Conservation (phyloP, 179 eudicot genomes). For the Silene vulgaris region DNA sequence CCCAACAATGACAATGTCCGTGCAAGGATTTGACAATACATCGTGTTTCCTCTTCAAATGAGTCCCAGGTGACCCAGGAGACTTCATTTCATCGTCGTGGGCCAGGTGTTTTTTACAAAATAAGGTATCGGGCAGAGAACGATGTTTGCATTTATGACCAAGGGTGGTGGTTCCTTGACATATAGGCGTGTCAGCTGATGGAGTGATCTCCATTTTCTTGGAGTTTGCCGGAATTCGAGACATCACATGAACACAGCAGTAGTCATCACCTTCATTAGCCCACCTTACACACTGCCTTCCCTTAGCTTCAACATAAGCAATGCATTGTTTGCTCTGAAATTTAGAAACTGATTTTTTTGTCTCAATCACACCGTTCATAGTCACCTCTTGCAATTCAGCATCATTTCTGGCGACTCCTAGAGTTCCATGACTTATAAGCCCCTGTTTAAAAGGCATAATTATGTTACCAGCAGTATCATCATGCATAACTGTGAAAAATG, state of each 20-base stretch:
- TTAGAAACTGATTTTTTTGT: conserved; percentile 32
- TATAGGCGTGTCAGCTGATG: conserved; percentile 47
- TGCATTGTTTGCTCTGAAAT: conserved; percentile 56
- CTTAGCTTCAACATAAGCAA: conserved; percentile 82
- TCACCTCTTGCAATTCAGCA: conserved; percentile 27
- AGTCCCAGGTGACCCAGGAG: conserved; percentile 34
- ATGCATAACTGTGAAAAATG: conserved; percentile 42
- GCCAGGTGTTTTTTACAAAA: conserved; percentile 87
- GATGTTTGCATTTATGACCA: conserved; percentile 85
- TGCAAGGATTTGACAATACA: conserved; percentile 35
- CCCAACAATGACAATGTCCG: conserved; percentile 35
- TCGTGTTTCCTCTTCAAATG: conserved; percentile 56
- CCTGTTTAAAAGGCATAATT: conserved; percentile 27
- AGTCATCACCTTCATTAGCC: conserved; percentile 92
- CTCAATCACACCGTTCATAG: conserved; percentile 33
- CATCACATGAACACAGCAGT: conserved; percentile 87
- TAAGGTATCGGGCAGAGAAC: conserved; percentile 56
- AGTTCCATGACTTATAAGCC: conserved; percentile 25
- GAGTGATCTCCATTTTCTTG: conserved; percentile 40
- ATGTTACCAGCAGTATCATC: conserved; percentile 25
- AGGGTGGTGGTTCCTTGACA: conserved; percentile 82
- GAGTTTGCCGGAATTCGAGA: conserved; percentile 45
- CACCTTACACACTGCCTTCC: conserved; percentile 93
- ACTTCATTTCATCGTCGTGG: conserved; percentile 31
- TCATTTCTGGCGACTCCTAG: conserved; percentile 28